phyloP scores from a whole-genome alignment of 805 yeast species.

The Ogataea philodendri region DNA sequence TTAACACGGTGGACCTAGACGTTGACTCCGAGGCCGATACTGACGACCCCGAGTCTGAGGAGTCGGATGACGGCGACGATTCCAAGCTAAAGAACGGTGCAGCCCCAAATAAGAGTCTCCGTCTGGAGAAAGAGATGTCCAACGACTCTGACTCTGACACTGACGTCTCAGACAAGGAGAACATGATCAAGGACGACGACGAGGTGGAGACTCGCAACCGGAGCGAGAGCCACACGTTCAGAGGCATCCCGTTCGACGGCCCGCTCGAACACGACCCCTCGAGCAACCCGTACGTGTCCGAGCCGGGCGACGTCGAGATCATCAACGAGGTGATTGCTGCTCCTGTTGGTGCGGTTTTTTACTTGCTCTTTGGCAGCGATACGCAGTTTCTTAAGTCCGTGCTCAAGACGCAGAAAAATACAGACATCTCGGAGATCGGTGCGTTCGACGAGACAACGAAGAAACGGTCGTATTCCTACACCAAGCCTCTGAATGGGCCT shows the following conservation, averaged over 20 bases:
- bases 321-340: constrained; percentile 53
- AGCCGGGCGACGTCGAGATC: constrained; percentile 52
- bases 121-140: constrained; percentile 14
- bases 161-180: constrained; percentile 30
- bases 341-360: constrained; percentile 62
- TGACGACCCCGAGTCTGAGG: constrained; percentile 28
- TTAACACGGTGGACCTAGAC: constrained; percentile 23
- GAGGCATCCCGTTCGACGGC: constrained; percentile 42
- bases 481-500: constrained; percentile 62
- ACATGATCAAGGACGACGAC: constrained; percentile 33
- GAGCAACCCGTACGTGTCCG: constrained; percentile 42
- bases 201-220: constrained; percentile 22
- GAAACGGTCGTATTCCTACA: constrained; percentile 53
- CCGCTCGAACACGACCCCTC: constrained; percentile 36
- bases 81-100: constrained; percentile 11
- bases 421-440: constrained; percentile 52
- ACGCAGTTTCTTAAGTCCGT: constrained; percentile 42
- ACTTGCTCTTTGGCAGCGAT: constrained; percentile 62
- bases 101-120: constrained; percentile 9
- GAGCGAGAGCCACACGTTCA: constrained; percentile 29
- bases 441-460: constrained; percentile 33
- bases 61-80: constrained; percentile 26
- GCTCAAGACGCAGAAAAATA: constrained; percentile 61
- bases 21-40: constrained; percentile 37
- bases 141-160: constrained; percentile 30